Evolutionary conservation across 352 stramenopile genomes (phyloP).

Genomic region (Albugo laibachii): DNA sequence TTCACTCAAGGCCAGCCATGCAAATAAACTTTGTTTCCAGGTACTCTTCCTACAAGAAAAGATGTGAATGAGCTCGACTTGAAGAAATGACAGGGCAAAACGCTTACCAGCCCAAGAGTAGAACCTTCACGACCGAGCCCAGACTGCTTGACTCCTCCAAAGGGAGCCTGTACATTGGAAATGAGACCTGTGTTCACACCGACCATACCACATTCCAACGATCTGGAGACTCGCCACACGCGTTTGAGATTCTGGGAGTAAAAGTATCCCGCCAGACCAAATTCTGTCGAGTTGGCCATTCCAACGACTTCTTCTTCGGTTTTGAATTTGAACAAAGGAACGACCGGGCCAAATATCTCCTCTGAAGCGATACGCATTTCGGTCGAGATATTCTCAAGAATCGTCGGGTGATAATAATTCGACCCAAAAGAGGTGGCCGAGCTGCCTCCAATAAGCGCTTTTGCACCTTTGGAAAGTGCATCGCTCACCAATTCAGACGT

Average conservation of each 20-base stretch:
- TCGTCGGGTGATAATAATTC: constrained; percentile 90
- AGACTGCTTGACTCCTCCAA: constrained; percentile 80
- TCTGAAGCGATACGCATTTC: constrained; percentile 79
- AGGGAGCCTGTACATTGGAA: constrained; percentile 73
- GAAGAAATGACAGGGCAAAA: constrained; percentile 16
- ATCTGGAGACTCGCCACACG: constrained; percentile 67
- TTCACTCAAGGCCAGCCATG: constrained; percentile 21
- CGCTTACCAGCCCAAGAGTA: constrained; percentile 38
- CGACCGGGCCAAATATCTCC: constrained; percentile 95
- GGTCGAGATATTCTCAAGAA: constrained; percentile 72
- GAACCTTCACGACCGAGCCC: constrained; percentile 81
- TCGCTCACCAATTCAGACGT: constrained; percentile 73
- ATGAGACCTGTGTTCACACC: constrained; percentile 87
- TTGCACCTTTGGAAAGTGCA: constrained; percentile 83
- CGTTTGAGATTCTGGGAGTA: constrained; percentile 83
- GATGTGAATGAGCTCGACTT: background rate
- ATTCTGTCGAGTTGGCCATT: constrained; percentile 85
- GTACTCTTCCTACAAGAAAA: constrained; percentile 78
- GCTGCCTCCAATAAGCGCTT: constrained; percentile 63
- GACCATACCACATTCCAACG: constrained; percentile 87
- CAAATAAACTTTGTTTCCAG: constrained; percentile 93
- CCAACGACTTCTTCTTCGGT: constrained; percentile 89
- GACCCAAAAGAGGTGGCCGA: constrained; percentile 23
- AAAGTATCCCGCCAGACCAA: constrained; percentile 89
- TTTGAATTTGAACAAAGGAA: constrained; percentile 84